Conservation (phyloP, 495 filamentous ascomycete species). For the Xylaria flabelliformis region DNA sequence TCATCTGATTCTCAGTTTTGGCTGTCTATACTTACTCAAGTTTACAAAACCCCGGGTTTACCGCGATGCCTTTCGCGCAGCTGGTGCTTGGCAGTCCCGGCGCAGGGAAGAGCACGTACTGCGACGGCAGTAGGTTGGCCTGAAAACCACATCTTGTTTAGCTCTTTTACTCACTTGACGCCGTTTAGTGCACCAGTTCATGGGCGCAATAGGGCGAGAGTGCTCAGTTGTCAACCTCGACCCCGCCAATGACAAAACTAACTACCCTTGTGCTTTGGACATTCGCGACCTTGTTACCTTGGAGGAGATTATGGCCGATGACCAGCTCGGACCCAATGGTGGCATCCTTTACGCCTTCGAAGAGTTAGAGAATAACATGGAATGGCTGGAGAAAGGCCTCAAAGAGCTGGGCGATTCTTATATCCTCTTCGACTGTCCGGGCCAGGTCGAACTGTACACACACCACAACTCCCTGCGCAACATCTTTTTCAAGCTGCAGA, state of each 20-base stretch:
- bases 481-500: slow-evolving; percentile 87
- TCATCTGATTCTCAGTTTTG: not conserved
- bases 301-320: slow-evolving; percentile 94
- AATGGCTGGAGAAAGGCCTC: slow-evolving; percentile 84
- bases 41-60: not conserved
- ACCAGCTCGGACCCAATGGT: slow-evolving; percentile 90
- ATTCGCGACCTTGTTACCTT: slow-evolving; percentile 86
- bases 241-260: slow-evolving; percentile 88
- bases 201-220: slow-evolving; percentile 90
- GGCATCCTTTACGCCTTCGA: slow-evolving; percentile 92
- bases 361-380: slow-evolving; percentile 89
- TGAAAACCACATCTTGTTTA: not conserved
- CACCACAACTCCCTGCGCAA: slow-evolving; percentile 90
- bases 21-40: not conserved
- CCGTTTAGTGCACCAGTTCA: slow-evolving; percentile 86
- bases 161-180: not conserved
- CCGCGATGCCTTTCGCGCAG: slow-evolving; percentile 63
- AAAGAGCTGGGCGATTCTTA: slow-evolving; percentile 86
- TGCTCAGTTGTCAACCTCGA: slow-evolving; percentile 96
- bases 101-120: slow-evolving; percentile 95
- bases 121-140: slow-evolving; percentile 76
- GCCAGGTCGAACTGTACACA: slow-evolving; percentile 95
- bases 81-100: slow-evolving; percentile 92
- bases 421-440: slow-evolving; percentile 93
- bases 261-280: slow-evolving; percentile 85